Base-by-base conservation (phyloP, 306 rosid species). In the Argentina anserina region DNA sequence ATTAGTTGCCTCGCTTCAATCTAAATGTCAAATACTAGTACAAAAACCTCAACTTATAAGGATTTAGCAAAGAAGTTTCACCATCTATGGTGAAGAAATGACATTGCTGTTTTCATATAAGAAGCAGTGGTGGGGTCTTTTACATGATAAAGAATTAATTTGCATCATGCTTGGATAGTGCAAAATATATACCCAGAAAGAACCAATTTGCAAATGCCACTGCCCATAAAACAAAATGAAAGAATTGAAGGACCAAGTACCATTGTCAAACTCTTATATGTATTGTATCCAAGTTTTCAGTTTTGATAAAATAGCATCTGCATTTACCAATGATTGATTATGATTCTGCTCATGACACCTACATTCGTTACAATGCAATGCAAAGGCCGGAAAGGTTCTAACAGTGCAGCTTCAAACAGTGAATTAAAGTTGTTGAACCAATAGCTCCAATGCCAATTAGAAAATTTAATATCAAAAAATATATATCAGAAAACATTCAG, bases 1-100 rank as follows among this genome's bases (percentile, higher is more conserved):
- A 74, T 81, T 28, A 55, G 70, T 49, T 37, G 28, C 34, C 52
- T 83, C 50, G 33, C 23, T n/a, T 41, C 42, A 33, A 50, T 61
- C 50, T 68, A 23, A 39, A 10, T 1, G 8, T 72, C 18, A 31
- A 11, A 61, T 28, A 63, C 5, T 40, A 7, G 40, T 7, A 40
- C 20, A 28, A 49, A 0, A 29, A 39, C 29, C 17, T 34, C 20
- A 21, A 15, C n/a, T n/a, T 25, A 34, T 33, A 10, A 3, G 52
- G 46, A 13, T 40, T 26, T 58, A 31, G 26, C 8, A 50, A 59
- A 10, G 52, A 55, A 2, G 17, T 6, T 23, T 3, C 55, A 41
- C 18, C 0, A 33, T 41, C 52, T 7, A 28, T 3, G n/a, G 28
- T 45, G 58, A 45, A 67, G 17, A 45, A 12, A 67, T 67, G 43